phyloP scores from a whole-genome alignment of 371 early-diverging fungal genomes.

The Syncephalastrum contaminatum region DNA sequence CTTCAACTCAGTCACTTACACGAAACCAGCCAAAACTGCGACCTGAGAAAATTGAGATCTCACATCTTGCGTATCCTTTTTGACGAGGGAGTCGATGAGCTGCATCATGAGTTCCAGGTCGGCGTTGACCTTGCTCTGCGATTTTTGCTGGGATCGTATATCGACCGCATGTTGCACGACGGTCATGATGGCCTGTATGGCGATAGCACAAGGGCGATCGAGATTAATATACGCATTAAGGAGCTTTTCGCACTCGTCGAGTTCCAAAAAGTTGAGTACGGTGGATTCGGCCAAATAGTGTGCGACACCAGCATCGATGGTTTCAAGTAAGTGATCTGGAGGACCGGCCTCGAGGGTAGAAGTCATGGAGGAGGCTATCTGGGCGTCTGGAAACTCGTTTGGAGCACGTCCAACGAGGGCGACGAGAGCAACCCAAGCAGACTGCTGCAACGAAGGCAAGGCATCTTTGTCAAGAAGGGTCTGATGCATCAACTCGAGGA shows the following conservation, averaged over 20 bases:
- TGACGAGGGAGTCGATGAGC: conserved; percentile 12
- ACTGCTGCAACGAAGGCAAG: too few relatives aligned
- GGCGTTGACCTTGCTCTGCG: conserved; percentile 29
- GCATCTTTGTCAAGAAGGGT: conserved; percentile 16
- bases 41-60: conserved; percentile 3
- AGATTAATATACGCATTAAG: conserved; percentile 21
- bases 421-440: conserved; percentile 38
- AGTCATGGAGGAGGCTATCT: conserved; percentile 24
- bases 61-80: conserved; percentile 8
- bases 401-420: conserved; percentile 27
- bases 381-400: conserved; percentile 11
- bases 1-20: conserved; percentile 22
- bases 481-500: conserved; percentile 16
- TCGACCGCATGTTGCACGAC: conserved; percentile 42
- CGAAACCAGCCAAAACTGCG: conserved; percentile 31
- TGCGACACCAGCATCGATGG: conserved; percentile 41
- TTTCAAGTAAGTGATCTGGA: conserved; percentile 17
- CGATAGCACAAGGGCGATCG: conserved; percentile 4
- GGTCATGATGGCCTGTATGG: conserved; percentile 24
- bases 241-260: conserved; percentile 25
- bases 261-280: conserved; percentile 37
- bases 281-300: conserved; percentile 40
- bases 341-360: conserved; percentile 8
- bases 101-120: conserved; percentile 23
- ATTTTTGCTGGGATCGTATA: conserved; percentile 30